Base-by-base conservation (phyloP, 441 rosid species). In the Erodium texanum region DNA sequence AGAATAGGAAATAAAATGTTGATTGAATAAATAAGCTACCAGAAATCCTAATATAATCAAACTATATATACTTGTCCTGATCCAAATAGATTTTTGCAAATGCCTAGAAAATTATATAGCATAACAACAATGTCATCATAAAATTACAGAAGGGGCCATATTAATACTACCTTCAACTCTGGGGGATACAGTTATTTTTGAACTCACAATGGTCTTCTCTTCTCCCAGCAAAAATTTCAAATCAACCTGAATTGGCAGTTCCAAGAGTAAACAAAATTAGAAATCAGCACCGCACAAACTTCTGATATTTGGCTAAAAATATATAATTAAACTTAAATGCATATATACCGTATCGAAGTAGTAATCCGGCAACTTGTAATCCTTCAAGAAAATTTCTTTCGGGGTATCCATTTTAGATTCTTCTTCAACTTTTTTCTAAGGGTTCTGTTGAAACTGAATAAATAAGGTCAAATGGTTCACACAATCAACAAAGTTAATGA, bases 331-430 rank as follows among this genome's bases (percentile, higher is more conserved):
- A 48, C 12, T 48, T 52, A 52, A 16, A 52, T 12, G 66, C 23
- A 68, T 70, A 14, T 64, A 24, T 67, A 92, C 99, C 73, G 84
- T 75, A 66, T 88, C 97, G 71, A 94, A 94, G 80, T 87, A 94
- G 81, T 88, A 89, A 79, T 92, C 90, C 68, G 99, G 99, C 72
- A 82, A 81, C 67, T 87, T 87, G 81, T 94, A 94, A 76, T 92
- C 89, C 89, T 94, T 94, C 81, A 91, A 78, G 82, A 89, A 94
- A 41, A 92, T 85, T 81, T 91, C 97, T 75, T 88, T 91, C 3
- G 91, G 99, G 45, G 84, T 73, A 50, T 82, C 90, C 99, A 94
- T 94, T 71, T 82, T 78, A 23, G 94, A 74, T 74, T 88, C 89
- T 74, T 88, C 89, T 74, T 85, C 89, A 52, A 68, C 77, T 78